Base-by-base conservation (phyloP, 176 grass and related monocot species). In the Lolium perenne region DNA sequence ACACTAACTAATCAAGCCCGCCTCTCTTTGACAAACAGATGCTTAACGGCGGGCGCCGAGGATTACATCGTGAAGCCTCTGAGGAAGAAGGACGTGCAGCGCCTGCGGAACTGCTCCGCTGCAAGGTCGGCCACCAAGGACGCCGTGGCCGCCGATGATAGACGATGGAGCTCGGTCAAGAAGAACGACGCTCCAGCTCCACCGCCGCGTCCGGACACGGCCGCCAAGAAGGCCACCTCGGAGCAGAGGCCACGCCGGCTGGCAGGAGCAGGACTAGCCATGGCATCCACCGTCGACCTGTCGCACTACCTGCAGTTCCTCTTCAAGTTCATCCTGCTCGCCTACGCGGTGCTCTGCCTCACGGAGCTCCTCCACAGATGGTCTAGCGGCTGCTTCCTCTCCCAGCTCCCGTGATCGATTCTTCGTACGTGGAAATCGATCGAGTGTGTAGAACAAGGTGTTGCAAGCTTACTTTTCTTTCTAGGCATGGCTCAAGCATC, bases 11-110 rank as follows among this genome's bases (percentile, higher is more conserved):
- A 7, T 16, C 77, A 62, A 82, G 77, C 59, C 35, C 56, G 5
- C 43, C 49, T n/a, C 77, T n/a, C 77, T 76, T 86, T 80, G 48
- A 47, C 65, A 41, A 79, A 64, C 88, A 90, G 89, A 79, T 90
- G 89, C 89, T 80, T 90, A 65, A 79, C 89, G 38, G 89, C 89
- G 17, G 95, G 95, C 54, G 95, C 95, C 5, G 88, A 95, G 38
- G 95, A 98, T 77, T 98, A 94, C 89, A 90, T 98, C 60, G 21
- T 98, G 22, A 98, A 98, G 80, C 95, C 95, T 66, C 88, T 95
- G 67, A 87, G 82, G 84, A 75, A 54, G 50, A 89, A 93, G 54
- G 93, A 98, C 79, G 77, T 94, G 29, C 95, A 89, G 78, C 90
- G 90, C 29, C 74, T 98, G 77, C 86, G 81, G 70, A 84, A 83